These are phyloP conservation scores for Paraphoma sp. DNA, from an alignment of 2,329 filamentous ascomycete genomes.

Conservation along the genomic window DNA sequence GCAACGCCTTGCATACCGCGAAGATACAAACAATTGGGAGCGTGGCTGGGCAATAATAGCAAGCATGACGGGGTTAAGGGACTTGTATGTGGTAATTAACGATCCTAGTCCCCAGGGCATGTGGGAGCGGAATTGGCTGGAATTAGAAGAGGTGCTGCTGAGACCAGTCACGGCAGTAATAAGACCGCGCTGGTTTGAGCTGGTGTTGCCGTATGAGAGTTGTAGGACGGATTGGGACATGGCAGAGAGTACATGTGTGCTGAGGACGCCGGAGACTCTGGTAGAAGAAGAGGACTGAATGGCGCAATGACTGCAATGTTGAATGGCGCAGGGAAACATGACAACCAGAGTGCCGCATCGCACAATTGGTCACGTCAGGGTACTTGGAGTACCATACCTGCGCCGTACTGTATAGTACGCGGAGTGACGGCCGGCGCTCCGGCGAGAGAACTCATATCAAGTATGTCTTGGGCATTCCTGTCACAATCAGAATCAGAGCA, in stretches of 20 bases:
- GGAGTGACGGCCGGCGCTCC: no score
- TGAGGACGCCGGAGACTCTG: constrained; percentile 23
- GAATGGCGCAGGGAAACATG: no score
- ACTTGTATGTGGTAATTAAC: constrained; percentile 34
- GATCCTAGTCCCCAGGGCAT: constrained; percentile 36
- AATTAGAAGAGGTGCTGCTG: constrained; percentile 33
- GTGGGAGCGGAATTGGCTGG: constrained; percentile 41
- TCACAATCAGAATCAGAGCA: no score
- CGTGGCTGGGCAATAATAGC: constrained; percentile 36
- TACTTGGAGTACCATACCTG: no score
- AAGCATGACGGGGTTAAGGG: constrained; percentile 30
- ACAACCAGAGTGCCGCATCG: no score
- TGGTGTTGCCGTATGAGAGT: constrained; percentile 39
- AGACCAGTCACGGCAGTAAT: constrained; percentile 29
- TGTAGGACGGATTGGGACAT: constrained; percentile 36
- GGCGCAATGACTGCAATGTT: no score
- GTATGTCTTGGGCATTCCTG: no score
- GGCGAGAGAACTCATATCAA: no score
- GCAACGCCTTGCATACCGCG: constrained; percentile 37
- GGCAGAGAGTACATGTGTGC: constrained; percentile 23
- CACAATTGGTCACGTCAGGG: no score
- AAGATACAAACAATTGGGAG: constrained; percentile 45
- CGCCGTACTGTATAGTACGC: no score
- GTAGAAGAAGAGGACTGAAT: not conserved
- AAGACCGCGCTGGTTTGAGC: constrained; percentile 22